Percentiles rank a stretch among this genome's conserved stretches.
These are phyloP conservation scores for Monosporascus ibericus DNA, from an alignment of 2,329 filamentous ascomycete genomes.

Conservation along the genomic window DNA sequence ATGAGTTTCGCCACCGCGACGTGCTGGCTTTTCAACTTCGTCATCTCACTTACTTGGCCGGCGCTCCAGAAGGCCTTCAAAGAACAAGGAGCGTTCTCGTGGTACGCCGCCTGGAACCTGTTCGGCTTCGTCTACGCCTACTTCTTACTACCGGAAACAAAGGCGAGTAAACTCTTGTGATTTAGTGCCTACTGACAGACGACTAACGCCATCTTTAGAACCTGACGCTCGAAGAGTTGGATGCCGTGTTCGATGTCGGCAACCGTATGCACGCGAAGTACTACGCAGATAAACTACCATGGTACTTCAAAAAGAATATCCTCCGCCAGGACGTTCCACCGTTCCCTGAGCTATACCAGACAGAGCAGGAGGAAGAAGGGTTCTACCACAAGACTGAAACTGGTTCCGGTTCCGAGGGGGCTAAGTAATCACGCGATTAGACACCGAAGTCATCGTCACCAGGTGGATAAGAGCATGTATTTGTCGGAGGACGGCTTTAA, in stretches of 20 bases:
- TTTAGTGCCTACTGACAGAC: background rate
- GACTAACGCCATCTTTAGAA: background rate
- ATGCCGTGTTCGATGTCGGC: slow-evolving; percentile 18
- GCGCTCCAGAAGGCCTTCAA: slow-evolving; percentile 32
- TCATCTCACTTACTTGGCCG: slow-evolving; percentile 35
- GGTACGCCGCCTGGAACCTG: slow-evolving; percentile 40
- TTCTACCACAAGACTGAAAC: background rate
- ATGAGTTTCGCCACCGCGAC: slow-evolving; percentile 50
- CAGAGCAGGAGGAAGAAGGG: background rate
- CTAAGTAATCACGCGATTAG: too few relatives aligned
- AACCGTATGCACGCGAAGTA: slow-evolving; percentile 7
- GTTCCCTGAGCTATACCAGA: slow-evolving; percentile 5
- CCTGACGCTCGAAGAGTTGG: slow-evolving; percentile 31
- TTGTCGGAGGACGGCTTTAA: too few relatives aligned
- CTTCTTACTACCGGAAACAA: slow-evolving; percentile 33
- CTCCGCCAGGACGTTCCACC: slow-evolving; percentile 3
- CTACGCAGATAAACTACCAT: slow-evolving; percentile 6
- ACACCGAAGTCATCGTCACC: too few relatives aligned
- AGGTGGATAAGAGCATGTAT: too few relatives aligned
- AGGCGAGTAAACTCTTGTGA: slow-evolving; percentile 17
- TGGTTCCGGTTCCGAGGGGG: too few relatives aligned
- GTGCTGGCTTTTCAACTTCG: slow-evolving; percentile 30
- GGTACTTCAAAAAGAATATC: slow-evolving; percentile 7
- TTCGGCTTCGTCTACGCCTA: slow-evolving; percentile 35
- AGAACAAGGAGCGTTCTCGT: slow-evolving; percentile 38